Evolutionary conservation across 2,329 filamentous ascomycete genomes (phyloP).

Genomic region (Trichoderma semiorbis): DNA sequence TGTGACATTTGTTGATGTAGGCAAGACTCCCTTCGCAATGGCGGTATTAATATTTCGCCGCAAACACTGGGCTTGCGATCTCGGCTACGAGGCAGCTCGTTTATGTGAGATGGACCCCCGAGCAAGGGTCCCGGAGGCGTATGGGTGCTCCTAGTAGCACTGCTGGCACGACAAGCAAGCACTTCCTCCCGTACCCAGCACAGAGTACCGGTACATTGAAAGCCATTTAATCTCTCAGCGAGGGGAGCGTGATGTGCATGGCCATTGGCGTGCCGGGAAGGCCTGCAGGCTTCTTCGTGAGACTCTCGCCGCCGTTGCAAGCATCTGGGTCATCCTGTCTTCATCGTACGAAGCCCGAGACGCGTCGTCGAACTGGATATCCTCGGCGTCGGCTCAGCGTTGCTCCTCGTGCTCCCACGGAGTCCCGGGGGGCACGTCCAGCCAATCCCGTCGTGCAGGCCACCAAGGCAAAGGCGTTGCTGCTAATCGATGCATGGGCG

Average conservation of each 20-base stretch:
- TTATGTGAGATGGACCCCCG: slow-evolving; percentile 2
- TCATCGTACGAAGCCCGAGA: background rate
- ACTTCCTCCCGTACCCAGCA: background rate
- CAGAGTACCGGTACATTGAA: background rate
- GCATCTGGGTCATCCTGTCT: background rate
- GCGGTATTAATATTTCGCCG: background rate
- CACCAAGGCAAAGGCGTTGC: background rate
- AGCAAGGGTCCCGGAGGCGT: background rate
- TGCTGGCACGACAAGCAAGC: background rate
- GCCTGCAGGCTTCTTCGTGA: background rate
- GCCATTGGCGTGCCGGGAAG: background rate
- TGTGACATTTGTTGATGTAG: background rate
- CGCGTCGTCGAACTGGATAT: background rate
- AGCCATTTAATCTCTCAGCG: slow-evolving; percentile 12
- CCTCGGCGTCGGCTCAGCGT: background rate
- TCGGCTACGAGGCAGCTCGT: slow-evolving; percentile 6
- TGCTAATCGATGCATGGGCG: slow-evolving; percentile 6
- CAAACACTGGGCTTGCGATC: background rate
- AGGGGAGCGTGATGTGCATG: background rate
- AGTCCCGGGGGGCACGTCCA: background rate
- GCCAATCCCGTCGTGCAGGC: slow-evolving; percentile 12
- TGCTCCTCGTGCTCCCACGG: background rate
- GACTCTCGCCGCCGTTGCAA: background rate
- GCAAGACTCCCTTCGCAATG: background rate
- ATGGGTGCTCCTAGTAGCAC: background rate